Conservation (phyloP, 805 yeast species). For the Kodamaea laetipori region DNA sequence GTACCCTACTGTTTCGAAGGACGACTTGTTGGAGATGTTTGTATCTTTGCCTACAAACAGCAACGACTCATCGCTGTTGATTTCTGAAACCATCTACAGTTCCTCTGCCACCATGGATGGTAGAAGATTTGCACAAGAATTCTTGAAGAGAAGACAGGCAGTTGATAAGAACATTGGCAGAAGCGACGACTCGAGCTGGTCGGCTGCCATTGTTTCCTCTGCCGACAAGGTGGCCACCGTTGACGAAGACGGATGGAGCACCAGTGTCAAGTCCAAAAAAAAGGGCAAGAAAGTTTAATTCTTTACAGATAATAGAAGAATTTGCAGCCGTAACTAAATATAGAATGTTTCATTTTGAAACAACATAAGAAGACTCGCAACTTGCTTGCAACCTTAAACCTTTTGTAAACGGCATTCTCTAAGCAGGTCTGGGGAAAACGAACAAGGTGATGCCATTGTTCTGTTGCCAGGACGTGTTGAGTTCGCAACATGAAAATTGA, state of each 20-base stretch:
- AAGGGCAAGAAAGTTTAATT: conserved; percentile 34
- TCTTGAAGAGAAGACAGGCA: conserved; percentile 70
- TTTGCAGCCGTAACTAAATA: no score
- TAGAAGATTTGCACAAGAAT: conserved; percentile 89
- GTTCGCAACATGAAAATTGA: background rate
- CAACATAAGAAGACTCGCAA: no score
- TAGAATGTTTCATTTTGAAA: no score
- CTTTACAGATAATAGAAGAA: background rate
- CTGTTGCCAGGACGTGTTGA: background rate
- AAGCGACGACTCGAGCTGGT: conserved; percentile 63
- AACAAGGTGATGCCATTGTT: background rate
- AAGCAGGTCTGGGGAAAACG: no score
- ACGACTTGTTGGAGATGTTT: conserved; percentile 78
- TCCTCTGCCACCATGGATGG: conserved; percentile 92
- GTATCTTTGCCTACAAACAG: conserved; percentile 73
- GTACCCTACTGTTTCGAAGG: conserved; percentile 72
- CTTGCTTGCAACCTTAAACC: no score
- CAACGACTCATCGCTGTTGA: conserved; percentile 75
- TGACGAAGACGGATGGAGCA: conserved; percentile 52
- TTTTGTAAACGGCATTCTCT: no score
- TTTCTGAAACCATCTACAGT: conserved; percentile 88
- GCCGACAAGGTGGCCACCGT: conserved; percentile 40
- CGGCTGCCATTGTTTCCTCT: conserved; percentile 58
- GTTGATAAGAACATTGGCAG: conserved; percentile 59
- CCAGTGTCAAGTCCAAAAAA: conserved; percentile 40